These are phyloP conservation scores for Phanerochaete carnosa DNA, from an alignment of 768 basidiomycete species.

Conservation along the genomic window DNA sequence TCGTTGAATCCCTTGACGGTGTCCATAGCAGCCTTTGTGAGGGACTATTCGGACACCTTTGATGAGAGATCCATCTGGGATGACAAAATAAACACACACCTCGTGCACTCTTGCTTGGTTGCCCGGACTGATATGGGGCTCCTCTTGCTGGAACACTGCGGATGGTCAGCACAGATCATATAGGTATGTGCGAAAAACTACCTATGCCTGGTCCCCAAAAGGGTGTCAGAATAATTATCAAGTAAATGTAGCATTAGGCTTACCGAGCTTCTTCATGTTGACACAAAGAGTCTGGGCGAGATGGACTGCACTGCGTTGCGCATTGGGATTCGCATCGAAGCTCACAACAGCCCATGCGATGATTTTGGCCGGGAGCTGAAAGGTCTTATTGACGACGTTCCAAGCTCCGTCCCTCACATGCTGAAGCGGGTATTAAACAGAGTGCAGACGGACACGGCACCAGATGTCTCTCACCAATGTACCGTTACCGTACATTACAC, in stretches of 20 bases:
- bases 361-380: conserved; percentile 26
- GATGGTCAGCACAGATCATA: conserved; percentile 17
- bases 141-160: conserved; percentile 18
- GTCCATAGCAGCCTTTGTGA: background rate
- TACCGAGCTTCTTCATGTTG: conserved; percentile 31
- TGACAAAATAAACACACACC: background rate
- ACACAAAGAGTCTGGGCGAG: conserved; percentile 24
- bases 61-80: background rate
- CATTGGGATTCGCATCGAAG: conserved; percentile 22
- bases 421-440: background rate
- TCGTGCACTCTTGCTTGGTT: background rate
- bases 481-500: background rate
- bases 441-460: no score
- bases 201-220: conserved; percentile 19
- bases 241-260: background rate
- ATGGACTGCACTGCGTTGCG: conserved; percentile 1
- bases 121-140: background rate
- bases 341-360: conserved; percentile 34
- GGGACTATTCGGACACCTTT: background rate
- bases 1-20: background rate
- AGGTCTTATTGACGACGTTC: conserved; percentile 32
- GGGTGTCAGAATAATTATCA: background rate
- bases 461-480: background rate
- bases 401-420: conserved; percentile 28
- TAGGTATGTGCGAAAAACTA: background rate